phyloP scores from a whole-genome alignment of 1,284 basidiomycete species.

The Boletus sp. region DNA sequence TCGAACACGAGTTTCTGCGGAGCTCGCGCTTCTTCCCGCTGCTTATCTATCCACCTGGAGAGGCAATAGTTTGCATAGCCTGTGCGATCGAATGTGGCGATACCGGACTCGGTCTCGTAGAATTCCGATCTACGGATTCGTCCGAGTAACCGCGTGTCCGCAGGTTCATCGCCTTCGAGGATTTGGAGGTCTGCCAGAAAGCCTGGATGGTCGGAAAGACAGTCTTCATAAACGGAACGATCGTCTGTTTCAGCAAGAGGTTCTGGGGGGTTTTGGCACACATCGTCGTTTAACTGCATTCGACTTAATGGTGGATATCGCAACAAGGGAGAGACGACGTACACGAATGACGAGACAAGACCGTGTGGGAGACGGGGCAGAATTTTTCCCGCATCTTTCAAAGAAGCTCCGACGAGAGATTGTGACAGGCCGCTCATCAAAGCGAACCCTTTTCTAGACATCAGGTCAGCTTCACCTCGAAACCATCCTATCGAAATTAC shows the following conservation, averaged over 20 bases:
- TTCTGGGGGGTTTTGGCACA: not conserved
- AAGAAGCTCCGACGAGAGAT: slow-evolving; percentile 26
- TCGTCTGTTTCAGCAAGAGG: slow-evolving; percentile 14
- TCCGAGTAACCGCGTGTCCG: slow-evolving; percentile 8
- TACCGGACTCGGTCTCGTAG: slow-evolving; percentile 30
- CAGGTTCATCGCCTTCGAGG: slow-evolving; percentile 15
- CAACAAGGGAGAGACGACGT: slow-evolving; percentile 1
- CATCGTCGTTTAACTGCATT: slow-evolving; percentile 15
- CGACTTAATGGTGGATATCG: not conserved
- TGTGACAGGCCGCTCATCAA: slow-evolving; percentile 25
- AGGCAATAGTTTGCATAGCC: slow-evolving; percentile 31
- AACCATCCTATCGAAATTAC: slow-evolving; percentile 6
- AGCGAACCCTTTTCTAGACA: slow-evolving; percentile 26
- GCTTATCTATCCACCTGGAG: slow-evolving; percentile 28
- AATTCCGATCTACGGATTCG: slow-evolving; percentile 24
- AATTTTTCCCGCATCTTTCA: slow-evolving; percentile 12
- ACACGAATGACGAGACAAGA: slow-evolving; percentile 31
- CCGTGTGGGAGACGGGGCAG: slow-evolving; percentile 19
- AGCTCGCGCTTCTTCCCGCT: slow-evolving; percentile 20
- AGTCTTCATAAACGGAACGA: slow-evolving; percentile 31
- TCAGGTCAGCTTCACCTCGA: slow-evolving; percentile 10
- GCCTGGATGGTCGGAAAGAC: slow-evolving; percentile 20
- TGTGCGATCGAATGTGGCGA: slow-evolving; percentile 26
- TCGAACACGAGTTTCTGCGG: slow-evolving; percentile 24
- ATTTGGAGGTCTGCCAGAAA: slow-evolving; percentile 21